Conservation (phyloP, 2,329 filamentous ascomycete genomes). For the Diaporthe ampelina region DNA sequence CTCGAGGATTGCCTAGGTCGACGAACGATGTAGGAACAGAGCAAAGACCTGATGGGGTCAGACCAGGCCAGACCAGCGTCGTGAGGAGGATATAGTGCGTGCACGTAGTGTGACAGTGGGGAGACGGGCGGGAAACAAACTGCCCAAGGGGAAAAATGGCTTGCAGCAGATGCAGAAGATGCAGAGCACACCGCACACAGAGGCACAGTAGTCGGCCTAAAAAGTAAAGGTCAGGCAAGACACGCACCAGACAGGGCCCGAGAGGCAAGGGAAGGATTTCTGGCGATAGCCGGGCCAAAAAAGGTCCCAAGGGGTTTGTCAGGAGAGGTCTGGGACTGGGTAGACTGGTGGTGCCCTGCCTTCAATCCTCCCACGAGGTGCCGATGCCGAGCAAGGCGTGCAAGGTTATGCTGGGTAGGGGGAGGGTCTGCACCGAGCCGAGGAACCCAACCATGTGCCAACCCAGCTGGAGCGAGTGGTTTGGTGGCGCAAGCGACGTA, state of each 20-base stretch:
- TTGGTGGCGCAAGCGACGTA: background rate
- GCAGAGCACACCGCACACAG: constrained; percentile 1
- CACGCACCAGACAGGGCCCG: constrained; percentile 19
- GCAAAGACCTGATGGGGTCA: background rate
- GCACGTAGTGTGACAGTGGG: constrained; percentile 12
- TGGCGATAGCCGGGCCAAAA: background rate
- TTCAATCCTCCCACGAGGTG: constrained; percentile 11
- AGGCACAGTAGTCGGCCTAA: background rate
- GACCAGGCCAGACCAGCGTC: background rate
- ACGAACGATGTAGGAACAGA: background rate
- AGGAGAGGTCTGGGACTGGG: constrained; percentile 14
- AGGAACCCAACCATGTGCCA: constrained; percentile 26
- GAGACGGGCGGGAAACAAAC: constrained; percentile 13
- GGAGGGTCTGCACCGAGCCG: constrained; percentile 26
- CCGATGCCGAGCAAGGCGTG: constrained; percentile 16
- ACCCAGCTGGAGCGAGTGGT: constrained; percentile 12
- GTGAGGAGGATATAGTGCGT: constrained; percentile 7
- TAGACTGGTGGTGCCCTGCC: constrained; percentile 7
- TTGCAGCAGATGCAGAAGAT: constrained; percentile 1
- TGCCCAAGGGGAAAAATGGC: background rate
- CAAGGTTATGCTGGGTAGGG: constrained; percentile 21
- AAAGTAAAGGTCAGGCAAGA: constrained; percentile 12
- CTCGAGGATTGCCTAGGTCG: constrained; percentile 31
- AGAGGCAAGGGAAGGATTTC: no score
- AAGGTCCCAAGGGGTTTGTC: constrained; percentile 23